Base-by-base conservation (phyloP, 106 monocot species). In the Dioscorea alata region DNA sequence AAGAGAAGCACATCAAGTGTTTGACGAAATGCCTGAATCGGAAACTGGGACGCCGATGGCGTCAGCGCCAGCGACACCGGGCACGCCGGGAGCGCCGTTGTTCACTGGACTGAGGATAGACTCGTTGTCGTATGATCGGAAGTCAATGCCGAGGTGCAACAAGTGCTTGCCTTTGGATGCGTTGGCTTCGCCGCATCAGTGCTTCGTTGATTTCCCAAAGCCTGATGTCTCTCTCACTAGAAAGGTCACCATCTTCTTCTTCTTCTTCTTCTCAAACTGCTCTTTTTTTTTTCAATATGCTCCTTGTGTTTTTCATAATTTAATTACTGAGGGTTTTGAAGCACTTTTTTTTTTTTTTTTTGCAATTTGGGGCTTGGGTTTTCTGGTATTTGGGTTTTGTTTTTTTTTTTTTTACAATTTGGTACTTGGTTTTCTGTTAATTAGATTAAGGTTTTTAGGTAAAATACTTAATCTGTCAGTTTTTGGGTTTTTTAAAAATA, bases 191-290 rank as follows among this genome's bases (percentile, higher is more conserved):
- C 69, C 79, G 34, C 67, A 71, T 18, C 64, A 76, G 31, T 90
- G 94, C 83, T 64, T 85, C 76, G 19, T 57, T 7, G 84, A 84
- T 10, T 52, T 95, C 60, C 86, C 88, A 10, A 70, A 33, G 61
- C 91, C 95, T 15, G 74, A 71, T 76, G 75, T 91, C 61, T 95
- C 95, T 4, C 88, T 95, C 74, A 82, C 95, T 49, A 83, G 88
- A 52, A 96, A 95, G 95, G 95, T 95, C 74, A 56, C 23, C 31
- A 4, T 8, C 18, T 13, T 23, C 1, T 67, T 28, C 65, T 24
- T 19, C 4, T 19, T 54, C 58, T 10, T 28, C 3, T 3, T 28
- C 28, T 28, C 28, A 1, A 23, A 32, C 57, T 19, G 10, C 16
- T 57, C 6, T 13, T 16, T 17, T 35, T 48, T 13, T 50, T 64